A percentile compares a stretch with the other conserved stretches of the same genome.
These are phyloP conservation scores for Xylaria sp. DNA, from an alignment of 2,329 filamentous ascomycete species.

Conservation along the genomic window DNA sequence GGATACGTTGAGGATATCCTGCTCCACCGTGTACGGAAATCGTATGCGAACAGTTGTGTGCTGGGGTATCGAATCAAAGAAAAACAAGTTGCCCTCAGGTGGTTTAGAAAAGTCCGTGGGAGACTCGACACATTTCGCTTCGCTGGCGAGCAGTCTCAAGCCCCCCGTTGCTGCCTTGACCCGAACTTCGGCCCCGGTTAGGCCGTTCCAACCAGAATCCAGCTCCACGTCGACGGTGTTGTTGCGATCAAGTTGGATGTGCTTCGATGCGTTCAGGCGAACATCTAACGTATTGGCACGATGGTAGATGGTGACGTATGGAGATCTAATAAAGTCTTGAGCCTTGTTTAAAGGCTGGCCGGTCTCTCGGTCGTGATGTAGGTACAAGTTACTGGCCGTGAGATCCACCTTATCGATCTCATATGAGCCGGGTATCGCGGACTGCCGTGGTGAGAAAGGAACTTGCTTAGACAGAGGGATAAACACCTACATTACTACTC, in stretches of 20 bases:
- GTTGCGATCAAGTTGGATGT: conserved; percentile 78
- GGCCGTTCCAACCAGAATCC: conserved; percentile 72
- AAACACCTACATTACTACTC: conserved; percentile 46
- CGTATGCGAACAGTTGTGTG: conserved; percentile 58
- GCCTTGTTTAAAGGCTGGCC: conserved; percentile 50
- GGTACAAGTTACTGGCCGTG: conserved; percentile 61
- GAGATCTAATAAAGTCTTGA: conserved; percentile 57
- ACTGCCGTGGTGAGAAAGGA: conserved; percentile 47
- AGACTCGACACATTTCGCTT: conserved; percentile 54
- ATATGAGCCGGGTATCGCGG: conserved; percentile 72
- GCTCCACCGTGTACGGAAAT: conserved; percentile 83
- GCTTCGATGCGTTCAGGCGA: conserved; percentile 65
- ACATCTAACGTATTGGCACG: conserved; percentile 69
- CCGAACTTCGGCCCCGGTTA: conserved; percentile 61
- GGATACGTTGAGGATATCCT: conserved; percentile 70
- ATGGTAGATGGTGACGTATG: conserved; percentile 74
- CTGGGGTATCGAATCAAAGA: conserved; percentile 50
- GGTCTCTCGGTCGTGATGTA: conserved; percentile 66
- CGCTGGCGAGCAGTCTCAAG: conserved; percentile 63
- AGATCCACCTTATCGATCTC: conserved; percentile 74
- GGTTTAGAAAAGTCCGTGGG: conserved; percentile 49
- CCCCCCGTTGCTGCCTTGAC: conserved; percentile 68
- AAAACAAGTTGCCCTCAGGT: conserved; percentile 57
- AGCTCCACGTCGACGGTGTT: conserved; percentile 77
- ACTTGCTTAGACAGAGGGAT: background rate